These are phyloP conservation scores for Aspergillus sparsus DNA, from an alignment of 495 filamentous ascomycete species.

Conservation along the genomic window DNA sequence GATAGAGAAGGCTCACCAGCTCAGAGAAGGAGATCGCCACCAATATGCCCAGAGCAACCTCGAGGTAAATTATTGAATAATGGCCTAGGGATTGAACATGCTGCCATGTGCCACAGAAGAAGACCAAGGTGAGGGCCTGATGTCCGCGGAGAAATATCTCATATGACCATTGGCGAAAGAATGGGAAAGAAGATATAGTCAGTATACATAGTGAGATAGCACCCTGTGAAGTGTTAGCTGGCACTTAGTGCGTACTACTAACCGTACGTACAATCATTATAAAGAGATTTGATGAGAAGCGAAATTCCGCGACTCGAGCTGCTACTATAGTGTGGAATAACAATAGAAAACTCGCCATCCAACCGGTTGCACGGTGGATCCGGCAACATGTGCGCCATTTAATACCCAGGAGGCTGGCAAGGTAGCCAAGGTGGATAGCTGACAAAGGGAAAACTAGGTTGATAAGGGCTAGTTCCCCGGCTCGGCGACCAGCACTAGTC, in stretches of 20 bases:
- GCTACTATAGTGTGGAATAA: conserved; percentile 21
- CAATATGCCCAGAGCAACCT: conserved; percentile 29
- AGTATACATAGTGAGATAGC: conserved; percentile 20
- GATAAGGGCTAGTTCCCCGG: conserved; percentile 26
- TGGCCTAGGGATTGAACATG: conserved; percentile 22
- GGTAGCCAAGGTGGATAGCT: conserved; percentile 28
- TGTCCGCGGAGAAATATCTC: conserved; percentile 38
- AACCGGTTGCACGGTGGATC: conserved; percentile 29
- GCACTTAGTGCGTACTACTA: not conserved
- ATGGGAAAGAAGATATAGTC: conserved; percentile 25
- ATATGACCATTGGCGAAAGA: conserved; percentile 29
- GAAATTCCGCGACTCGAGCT: conserved; percentile 17
- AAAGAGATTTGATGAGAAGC: conserved; percentile 23
- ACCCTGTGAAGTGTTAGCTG: conserved; percentile 20
- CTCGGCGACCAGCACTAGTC: conserved; percentile 19
- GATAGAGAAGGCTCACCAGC: conserved; percentile 24
- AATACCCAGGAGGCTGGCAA: conserved; percentile 31
- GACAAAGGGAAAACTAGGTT: conserved; percentile 28
- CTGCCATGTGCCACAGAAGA: conserved; percentile 31
- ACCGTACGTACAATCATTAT: conserved; percentile 22
- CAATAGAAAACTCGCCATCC: conserved; percentile 24
- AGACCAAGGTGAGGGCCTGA: conserved; percentile 28
- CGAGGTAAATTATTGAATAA: conserved; percentile 30
- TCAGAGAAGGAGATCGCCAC: conserved; percentile 24
- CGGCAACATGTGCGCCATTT: conserved; percentile 19